phyloP scores from a whole-genome alignment of 2,329 filamentous ascomycete genomes.

The Coniella lustricola region DNA sequence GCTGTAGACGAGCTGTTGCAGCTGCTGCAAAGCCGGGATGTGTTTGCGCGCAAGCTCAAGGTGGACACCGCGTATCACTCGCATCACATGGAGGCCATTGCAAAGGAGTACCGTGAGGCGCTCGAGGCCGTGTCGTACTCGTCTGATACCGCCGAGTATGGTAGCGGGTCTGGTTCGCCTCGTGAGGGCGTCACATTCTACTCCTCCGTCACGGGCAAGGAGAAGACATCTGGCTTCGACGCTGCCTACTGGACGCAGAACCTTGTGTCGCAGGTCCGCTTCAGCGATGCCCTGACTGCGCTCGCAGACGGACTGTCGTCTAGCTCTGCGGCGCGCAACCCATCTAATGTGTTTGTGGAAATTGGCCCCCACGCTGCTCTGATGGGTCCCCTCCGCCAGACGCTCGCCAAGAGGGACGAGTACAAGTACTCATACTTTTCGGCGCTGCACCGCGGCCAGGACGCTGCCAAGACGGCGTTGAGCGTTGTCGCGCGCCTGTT shows the following conservation, averaged over 20 bases:
- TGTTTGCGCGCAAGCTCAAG: constrained; percentile 26
- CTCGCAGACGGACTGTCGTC: constrained; percentile 4
- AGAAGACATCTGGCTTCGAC: neutral
- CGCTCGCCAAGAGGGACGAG: neutral
- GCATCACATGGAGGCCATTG: constrained; percentile 24
- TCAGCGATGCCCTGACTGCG: constrained; percentile 15
- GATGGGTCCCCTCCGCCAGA: constrained; percentile 20
- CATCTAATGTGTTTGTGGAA: constrained; percentile 16
- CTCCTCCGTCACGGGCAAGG: constrained; percentile 1
- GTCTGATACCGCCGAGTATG: no score
- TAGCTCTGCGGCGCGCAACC: neutral
- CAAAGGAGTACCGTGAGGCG: constrained; percentile 18
- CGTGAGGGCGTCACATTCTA: neutral
- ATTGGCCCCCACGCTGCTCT: constrained; percentile 24
- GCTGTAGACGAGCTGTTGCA: constrained; percentile 20
- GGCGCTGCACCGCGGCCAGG: neutral
- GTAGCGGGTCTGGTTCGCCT: neutral
- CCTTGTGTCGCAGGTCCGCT: constrained; percentile 25
- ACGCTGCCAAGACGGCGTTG: neutral
- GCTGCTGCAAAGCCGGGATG: constrained; percentile 7
- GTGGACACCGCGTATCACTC: constrained; percentile 33
- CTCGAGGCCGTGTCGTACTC: neutral
- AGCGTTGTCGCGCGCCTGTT: neutral
- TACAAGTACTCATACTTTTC: constrained; percentile 3
- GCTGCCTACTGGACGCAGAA: constrained; percentile 26